Percentiles rank a stretch among this genome's conserved stretches.
Conservation (phyloP, 2,329 filamentous ascomycete species). For the Arthrobotrys megalospora region DNA sequence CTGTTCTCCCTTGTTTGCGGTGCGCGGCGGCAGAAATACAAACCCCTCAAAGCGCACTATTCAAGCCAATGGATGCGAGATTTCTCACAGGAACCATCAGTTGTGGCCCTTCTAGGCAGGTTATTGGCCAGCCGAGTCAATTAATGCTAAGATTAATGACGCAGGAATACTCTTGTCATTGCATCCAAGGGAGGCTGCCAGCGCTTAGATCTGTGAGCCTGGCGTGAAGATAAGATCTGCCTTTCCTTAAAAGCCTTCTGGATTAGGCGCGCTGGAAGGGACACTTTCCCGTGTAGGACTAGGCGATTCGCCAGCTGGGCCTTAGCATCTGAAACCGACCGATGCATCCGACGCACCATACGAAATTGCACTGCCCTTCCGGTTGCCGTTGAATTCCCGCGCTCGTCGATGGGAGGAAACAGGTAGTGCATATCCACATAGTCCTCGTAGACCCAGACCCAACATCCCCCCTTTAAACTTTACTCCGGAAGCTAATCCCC, state of each 20-base stretch:
- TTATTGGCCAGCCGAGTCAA: slow-evolving; percentile 38
- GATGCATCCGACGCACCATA: slow-evolving; percentile 51
- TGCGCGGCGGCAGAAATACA: slow-evolving; percentile 33
- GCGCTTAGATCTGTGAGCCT: slow-evolving; percentile 51
- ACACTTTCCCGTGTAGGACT: slow-evolving; percentile 52
- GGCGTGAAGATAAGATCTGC: slow-evolving; percentile 58
- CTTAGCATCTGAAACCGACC: slow-evolving; percentile 44
- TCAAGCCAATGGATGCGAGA: slow-evolving; percentile 45
- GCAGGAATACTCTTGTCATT: slow-evolving; percentile 26
- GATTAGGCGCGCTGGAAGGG: slow-evolving; percentile 59
- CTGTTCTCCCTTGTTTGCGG: slow-evolving; percentile 29
- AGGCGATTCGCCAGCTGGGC: slow-evolving; percentile 53
- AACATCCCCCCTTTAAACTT: slow-evolving; percentile 37
- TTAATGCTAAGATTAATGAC: slow-evolving; percentile 46
- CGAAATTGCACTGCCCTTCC: slow-evolving; percentile 48
- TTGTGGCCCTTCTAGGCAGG: slow-evolving; percentile 35
- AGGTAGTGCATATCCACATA: slow-evolving; percentile 19
- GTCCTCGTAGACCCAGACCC: slow-evolving; percentile 12
- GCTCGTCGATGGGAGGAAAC: slow-evolving; percentile 23
- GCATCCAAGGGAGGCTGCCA: slow-evolving; percentile 15
- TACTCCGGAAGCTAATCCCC: slow-evolving; percentile 10
- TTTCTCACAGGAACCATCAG: slow-evolving; percentile 7
- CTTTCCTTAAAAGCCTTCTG: slow-evolving; percentile 47
- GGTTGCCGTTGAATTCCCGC: slow-evolving; percentile 43
- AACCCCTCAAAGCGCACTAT: slow-evolving; percentile 25